These are phyloP conservation scores for Colletotrichum sp. DNA, from an alignment of 2,329 filamentous ascomycete species.

Conservation along the genomic window DNA sequence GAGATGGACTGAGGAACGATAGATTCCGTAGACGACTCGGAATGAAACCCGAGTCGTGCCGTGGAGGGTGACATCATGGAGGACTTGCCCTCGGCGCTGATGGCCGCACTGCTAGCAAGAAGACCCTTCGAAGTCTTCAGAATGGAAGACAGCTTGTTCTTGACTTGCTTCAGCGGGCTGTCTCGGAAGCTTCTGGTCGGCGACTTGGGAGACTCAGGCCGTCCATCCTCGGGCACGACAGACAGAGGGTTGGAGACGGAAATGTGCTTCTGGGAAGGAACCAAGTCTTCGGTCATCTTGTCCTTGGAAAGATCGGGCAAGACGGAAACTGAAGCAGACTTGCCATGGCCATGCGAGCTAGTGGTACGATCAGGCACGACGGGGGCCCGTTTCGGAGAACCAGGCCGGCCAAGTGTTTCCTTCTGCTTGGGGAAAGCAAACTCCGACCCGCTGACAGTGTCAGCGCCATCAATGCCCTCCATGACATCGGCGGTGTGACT, in stretches of 20 bases:
- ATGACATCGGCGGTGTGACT: conserved; percentile 67
- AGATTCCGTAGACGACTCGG: conserved; percentile 54
- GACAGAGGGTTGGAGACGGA: conserved; percentile 64
- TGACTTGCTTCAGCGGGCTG: conserved; percentile 88
- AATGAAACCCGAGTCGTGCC: conserved; percentile 48
- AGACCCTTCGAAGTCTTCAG: conserved; percentile 87
- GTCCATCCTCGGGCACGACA: conserved; percentile 49
- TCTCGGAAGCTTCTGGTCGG: conserved; percentile 66
- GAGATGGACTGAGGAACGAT: conserved; percentile 36
- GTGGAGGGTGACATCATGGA: conserved; percentile 61
- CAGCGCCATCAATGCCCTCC: conserved; percentile 58
- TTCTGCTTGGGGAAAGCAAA: conserved; percentile 49
- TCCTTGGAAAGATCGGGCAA: conserved; percentile 39
- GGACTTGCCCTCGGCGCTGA: conserved; percentile 67
- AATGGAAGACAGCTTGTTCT: conserved; percentile 90
- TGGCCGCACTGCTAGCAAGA: conserved; percentile 75
- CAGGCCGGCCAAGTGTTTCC: conserved; percentile 32
- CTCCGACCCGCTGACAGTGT: conserved; percentile 51
- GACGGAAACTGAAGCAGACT: conserved; percentile 68
- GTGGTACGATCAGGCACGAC: conserved; percentile 32
- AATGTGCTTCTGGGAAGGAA: conserved; percentile 60
- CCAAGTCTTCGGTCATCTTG: conserved; percentile 31
- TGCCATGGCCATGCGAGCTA: conserved; percentile 55
- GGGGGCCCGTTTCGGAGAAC: conserved; percentile 40
- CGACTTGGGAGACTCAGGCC: conserved; percentile 59